Base-by-base conservation (phyloP, 2,329 filamentous ascomycete genomes). In the Clathrospora elynae region DNA sequence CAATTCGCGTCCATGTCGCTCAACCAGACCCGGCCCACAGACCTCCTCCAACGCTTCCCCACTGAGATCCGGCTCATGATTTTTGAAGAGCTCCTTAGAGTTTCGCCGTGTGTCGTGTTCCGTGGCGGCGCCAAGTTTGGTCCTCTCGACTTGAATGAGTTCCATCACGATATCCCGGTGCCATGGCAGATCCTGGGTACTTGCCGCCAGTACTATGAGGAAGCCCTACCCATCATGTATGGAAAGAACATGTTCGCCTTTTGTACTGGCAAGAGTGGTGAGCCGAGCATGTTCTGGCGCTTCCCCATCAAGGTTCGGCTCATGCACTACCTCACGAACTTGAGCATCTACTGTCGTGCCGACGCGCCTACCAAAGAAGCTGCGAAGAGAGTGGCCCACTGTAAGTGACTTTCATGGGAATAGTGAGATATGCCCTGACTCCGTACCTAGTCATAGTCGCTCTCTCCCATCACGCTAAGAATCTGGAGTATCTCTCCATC, bases 11-110 rank as follows among this genome's bases (percentile, higher is more conserved):
- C 22, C 4, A 19, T 29, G 17, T 26, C 20, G 14, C 24, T 29
- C n/a, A 8, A 23, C 4, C 26, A 6, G 11, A 32, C 12, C 8
- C 17, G 35, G 2, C 13, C 12, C n/a, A 9, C 18, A n/a, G 35
- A 31, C 19, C 11, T 24, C 13, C 40, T 45, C 5, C 13, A n/a
- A 4, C 22, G 14, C 5, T 45, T 54, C 8, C 49, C 54, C 6
- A 41, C 42, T 3, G 55, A 59, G 34, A 38, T 59, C 22, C 57
- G 52, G 6, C 35, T 58, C 9, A 51, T 55, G 46, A 55, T 57
- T 17, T 60, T 49, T 19, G 44, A 50, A 22, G 46, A 58, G 11
- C 43, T 56, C 7, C 42, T 60, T 6, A 37, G 39, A 5, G 38
- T 47, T 17, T 22, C 17, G 24, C 46, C 51, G 3, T 28, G 36